Conservation (phyloP, 805 yeast genomes). For the Sugiyamaella smithiae region DNA sequence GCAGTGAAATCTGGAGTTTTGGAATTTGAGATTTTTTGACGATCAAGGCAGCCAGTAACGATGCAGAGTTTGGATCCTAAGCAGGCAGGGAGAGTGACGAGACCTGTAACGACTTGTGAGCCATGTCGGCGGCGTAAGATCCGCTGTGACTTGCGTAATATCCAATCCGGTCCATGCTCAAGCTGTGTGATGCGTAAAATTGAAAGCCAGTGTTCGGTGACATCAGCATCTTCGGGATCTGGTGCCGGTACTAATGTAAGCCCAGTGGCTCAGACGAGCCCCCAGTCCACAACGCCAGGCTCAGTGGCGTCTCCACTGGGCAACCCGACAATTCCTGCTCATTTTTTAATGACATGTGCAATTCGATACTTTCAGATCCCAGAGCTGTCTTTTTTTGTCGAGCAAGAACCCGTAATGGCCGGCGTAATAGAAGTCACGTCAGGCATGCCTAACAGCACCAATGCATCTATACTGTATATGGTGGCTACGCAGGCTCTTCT, state of each 20-base stretch:
- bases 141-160: constrained; percentile 8
- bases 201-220: constrained; percentile 3
- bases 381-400: constrained; percentile 6
- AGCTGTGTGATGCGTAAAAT: constrained; percentile 13
- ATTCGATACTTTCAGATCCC: neutral
- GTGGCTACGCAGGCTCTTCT: neutral
- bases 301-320: no score
- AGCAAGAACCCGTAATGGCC: constrained; percentile 2
- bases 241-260: no score
- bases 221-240: no score
- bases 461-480: neutral
- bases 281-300: no score
- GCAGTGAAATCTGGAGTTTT: no score
- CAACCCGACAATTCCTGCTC: no score
- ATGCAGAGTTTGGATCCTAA: no score
- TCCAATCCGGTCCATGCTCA: constrained; percentile 11
- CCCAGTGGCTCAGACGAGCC: no score
- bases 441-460: neutral
- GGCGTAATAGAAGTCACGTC: neutral
- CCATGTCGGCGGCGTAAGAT: constrained; percentile 12
- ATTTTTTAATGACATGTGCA: constrained; percentile 7
- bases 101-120: constrained; percentile 8
- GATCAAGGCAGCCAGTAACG: no score
- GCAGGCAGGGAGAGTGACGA: neutral
- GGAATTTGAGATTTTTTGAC: no score